Evolutionary conservation across 352 stramenopile genomes (phyloP).

Genomic region (Peronospora destructor): DNA sequence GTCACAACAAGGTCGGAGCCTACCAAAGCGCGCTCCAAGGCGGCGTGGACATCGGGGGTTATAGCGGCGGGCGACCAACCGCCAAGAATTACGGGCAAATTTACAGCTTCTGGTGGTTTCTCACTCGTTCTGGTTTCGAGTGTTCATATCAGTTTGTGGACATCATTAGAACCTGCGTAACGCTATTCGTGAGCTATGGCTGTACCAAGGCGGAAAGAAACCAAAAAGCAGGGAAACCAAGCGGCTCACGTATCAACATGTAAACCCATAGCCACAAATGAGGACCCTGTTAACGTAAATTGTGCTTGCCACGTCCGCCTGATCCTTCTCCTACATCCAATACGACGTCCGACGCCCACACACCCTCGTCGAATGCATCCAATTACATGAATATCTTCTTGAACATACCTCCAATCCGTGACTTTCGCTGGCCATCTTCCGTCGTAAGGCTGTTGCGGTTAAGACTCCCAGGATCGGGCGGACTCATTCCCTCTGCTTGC

Average conservation of each 20-base stretch:
- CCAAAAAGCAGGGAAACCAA: background rate
- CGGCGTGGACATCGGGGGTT: constrained; percentile 20
- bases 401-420: constrained; percentile 77
- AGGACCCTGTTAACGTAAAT: background rate
- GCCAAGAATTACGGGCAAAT: constrained; percentile 23
- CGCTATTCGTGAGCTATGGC: constrained; percentile 2
- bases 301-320: background rate
- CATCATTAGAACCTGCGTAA: background rate
- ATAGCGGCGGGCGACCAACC: constrained; percentile 17
- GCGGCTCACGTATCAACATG: constrained; percentile 20
- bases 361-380: constrained; percentile 3
- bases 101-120: background rate
- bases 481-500: constrained; percentile 23
- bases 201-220: background rate
- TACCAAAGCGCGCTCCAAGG: constrained; percentile 20
- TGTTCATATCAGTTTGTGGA: constrained; percentile 11
- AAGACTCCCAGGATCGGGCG: constrained; percentile 28
- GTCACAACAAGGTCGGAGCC: constrained; percentile 20
- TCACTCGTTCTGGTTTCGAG: background rate
- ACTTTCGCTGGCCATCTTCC: constrained; percentile 66
- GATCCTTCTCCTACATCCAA: constrained; percentile 10
- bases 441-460: constrained; percentile 51
- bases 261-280: constrained; percentile 12
- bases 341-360: background rate
- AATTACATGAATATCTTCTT: constrained; percentile 86